Evolutionary conservation across 352 stramenopile species (phyloP).

Genomic region (Globisporangium paddicum): DNA sequence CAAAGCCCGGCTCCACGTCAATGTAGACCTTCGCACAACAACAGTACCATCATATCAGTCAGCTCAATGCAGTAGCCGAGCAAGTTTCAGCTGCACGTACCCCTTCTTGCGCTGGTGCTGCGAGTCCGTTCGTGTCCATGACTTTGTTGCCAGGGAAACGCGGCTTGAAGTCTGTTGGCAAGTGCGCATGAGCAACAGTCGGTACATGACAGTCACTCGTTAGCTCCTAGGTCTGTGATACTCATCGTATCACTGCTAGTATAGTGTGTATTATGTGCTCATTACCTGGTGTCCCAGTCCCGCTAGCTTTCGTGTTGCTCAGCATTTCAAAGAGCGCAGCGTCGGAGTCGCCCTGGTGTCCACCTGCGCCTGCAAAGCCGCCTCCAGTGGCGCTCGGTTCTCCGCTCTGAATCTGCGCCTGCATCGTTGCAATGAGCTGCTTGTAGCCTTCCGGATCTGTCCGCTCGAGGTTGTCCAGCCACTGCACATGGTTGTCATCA

Average conservation of each 20-base stretch:
- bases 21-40: slow-evolving; percentile 50
- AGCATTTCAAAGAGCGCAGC: slow-evolving; percentile 54
- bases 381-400: slow-evolving; percentile 2
- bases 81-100: slow-evolving; percentile 22
- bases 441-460: slow-evolving; percentile 66
- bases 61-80: no score
- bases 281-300: not conserved
- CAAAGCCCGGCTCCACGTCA: slow-evolving; percentile 69
- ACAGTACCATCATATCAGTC: not conserved
- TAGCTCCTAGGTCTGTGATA: not conserved
- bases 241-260: not conserved
- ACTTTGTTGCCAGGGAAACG: slow-evolving; percentile 68
- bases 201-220: not conserved
- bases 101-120: slow-evolving; percentile 42
- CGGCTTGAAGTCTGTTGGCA: slow-evolving; percentile 39
- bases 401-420: slow-evolving; percentile 42
- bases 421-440: slow-evolving; percentile 59
- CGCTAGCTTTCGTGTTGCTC: slow-evolving; percentile 8
- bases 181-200: not conserved
- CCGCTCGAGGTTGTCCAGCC: slow-evolving; percentile 65
- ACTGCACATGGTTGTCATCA: slow-evolving; percentile 23
- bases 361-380: not conserved
- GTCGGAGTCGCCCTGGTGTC: slow-evolving; percentile 20
- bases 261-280: not conserved
- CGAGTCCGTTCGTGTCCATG: slow-evolving; percentile 56